A percentile compares a stretch with the other conserved stretches of the same genome.
phyloP scores from a whole-genome alignment of 805 yeast genomes.

The Starmerella riodocensis region DNA sequence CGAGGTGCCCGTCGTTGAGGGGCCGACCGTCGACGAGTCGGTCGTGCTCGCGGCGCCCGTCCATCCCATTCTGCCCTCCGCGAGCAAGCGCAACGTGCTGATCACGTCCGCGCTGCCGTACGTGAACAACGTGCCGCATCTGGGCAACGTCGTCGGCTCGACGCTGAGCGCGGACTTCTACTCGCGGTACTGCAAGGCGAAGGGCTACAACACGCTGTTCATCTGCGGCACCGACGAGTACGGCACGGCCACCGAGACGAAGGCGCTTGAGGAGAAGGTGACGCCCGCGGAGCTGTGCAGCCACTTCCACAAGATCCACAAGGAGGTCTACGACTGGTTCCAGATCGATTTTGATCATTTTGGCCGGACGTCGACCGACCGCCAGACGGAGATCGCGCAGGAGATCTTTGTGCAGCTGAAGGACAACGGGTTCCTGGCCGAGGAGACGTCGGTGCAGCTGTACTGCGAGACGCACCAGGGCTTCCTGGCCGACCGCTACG shows the following conservation, averaged over 20 bases:
- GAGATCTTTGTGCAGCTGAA: slow-evolving; percentile 69
- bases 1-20: slow-evolving; percentile 11
- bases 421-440: slow-evolving; percentile 71
- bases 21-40: slow-evolving; percentile 11
- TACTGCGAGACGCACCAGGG: slow-evolving; percentile 86
- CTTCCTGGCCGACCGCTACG: slow-evolving; percentile 88
- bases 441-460: slow-evolving; percentile 75
- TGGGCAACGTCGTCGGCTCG: slow-evolving; percentile 93
- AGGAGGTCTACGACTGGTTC: slow-evolving; percentile 92
- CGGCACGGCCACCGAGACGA: slow-evolving; percentile 98
- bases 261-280: slow-evolving; percentile 85
- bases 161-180: slow-evolving; percentile 90
- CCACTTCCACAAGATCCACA: slow-evolving; percentile 76
- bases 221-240: slow-evolving; percentile 98
- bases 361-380: slow-evolving; percentile 87
- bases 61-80: slow-evolving; percentile 47
- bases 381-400: slow-evolving; percentile 92
- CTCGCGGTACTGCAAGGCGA: slow-evolving; percentile 75
- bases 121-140: slow-evolving; percentile 95
- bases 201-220: slow-evolving; percentile 75
- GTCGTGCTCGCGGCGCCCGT: slow-evolving; percentile 2
- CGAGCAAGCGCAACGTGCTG: slow-evolving; percentile 63
- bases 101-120: slow-evolving; percentile 96
- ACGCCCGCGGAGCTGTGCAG: slow-evolving; percentile 83
- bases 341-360: slow-evolving; percentile 87